These are phyloP conservation scores for Raffaelea deltoideospora DNA, from an alignment of 2,329 filamentous ascomycete genomes.

Conservation along the genomic window DNA sequence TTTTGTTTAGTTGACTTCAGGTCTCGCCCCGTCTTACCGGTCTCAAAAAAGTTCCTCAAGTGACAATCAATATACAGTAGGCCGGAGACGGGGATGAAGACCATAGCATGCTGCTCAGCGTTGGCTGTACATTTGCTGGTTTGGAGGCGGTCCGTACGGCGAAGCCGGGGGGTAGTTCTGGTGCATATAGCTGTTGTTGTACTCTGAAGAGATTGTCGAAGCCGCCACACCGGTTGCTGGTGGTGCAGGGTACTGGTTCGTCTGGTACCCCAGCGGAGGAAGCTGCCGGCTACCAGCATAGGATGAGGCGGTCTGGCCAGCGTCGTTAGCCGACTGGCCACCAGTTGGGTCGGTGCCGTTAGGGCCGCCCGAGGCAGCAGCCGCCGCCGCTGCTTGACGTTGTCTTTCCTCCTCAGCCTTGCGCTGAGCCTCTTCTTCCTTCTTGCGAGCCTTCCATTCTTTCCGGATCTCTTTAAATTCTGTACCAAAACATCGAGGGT, in stretches of 20 bases:
- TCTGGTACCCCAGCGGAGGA: constrained; percentile 61
- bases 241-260: constrained; percentile 51
- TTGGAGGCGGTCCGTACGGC: constrained; percentile 40
- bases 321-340: constrained; percentile 30
- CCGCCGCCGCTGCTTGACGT: constrained; percentile 32
- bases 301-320: constrained; percentile 38
- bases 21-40: too few relatives aligned
- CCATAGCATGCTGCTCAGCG: too few relatives aligned
- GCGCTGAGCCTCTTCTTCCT: constrained; percentile 85
- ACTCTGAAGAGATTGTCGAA: constrained; percentile 39
- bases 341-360: constrained; percentile 33
- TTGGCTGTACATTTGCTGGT: constrained; percentile 45
- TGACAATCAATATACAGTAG: background rate
- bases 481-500: too few relatives aligned
- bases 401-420: constrained; percentile 85
- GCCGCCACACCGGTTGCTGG: constrained; percentile 37
- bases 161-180: constrained; percentile 42
- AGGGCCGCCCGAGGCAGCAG: constrained; percentile 36
- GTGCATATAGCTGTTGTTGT: constrained; percentile 39
- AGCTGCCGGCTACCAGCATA: constrained; percentile 50
- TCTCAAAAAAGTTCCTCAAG: too few relatives aligned
- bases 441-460: constrained; percentile 98
- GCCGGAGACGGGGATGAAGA: too few relatives aligned
- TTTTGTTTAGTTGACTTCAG: too few relatives aligned
- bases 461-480: constrained; percentile 90